A percentile compares a stretch with the other conserved stretches of the same genome.
phyloP scores from a whole-genome alignment of 345 rosid species.

The Gossypium herbaceum region DNA sequence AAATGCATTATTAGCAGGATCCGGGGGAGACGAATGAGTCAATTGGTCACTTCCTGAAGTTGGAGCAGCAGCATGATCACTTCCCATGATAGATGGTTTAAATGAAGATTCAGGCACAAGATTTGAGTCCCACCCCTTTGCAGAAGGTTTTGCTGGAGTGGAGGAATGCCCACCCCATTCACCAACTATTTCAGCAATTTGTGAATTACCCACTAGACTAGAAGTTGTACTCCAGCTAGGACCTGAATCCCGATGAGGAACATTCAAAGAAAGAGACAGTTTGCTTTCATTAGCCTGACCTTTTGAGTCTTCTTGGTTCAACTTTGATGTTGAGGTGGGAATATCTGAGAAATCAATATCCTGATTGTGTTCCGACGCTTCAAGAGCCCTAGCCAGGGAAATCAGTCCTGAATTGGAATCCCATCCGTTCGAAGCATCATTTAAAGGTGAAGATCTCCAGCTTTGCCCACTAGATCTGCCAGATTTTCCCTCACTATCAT shows the following conservation, averaged over 20 bases:
- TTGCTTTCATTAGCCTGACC: conserved; percentile 40
- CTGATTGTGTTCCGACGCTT: conserved; percentile 37
- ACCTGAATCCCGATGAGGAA: conserved; percentile 54
- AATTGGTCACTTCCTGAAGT: conserved; percentile 55
- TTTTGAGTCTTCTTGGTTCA: conserved; percentile 41
- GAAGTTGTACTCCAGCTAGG: conserved; percentile 70
- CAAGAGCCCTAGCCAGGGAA: conserved; percentile 38
- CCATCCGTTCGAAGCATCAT: conserved; percentile 13
- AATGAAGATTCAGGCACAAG: conserved; percentile 42
- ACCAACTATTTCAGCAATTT: conserved; percentile 49
- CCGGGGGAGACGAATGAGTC: conserved; percentile 34
- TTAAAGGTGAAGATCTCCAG: conserved; percentile 11
- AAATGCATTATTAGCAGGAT: conserved; percentile 40
- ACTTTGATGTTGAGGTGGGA: conserved; percentile 47
- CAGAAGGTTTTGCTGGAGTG: conserved; percentile 32
- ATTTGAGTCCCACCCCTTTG: conserved; percentile 46
- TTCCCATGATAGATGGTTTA: conserved; percentile 41
- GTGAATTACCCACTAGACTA: conserved; percentile 53
- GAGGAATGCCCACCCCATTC: conserved; percentile 49
- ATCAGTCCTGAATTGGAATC: conserved; percentile 27
- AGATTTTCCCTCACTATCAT: conserved; percentile 36
- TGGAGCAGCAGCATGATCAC: conserved; percentile 55
- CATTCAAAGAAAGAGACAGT: conserved; percentile 44
- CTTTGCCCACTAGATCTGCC: conserved; percentile 10
- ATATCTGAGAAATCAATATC: conserved; percentile 46